A percentile compares a stretch with the other conserved stretches of the same genome.
Evolutionary conservation across 208 protist species (phyloP).

Genomic region (Naegleria fowleri): DNA sequence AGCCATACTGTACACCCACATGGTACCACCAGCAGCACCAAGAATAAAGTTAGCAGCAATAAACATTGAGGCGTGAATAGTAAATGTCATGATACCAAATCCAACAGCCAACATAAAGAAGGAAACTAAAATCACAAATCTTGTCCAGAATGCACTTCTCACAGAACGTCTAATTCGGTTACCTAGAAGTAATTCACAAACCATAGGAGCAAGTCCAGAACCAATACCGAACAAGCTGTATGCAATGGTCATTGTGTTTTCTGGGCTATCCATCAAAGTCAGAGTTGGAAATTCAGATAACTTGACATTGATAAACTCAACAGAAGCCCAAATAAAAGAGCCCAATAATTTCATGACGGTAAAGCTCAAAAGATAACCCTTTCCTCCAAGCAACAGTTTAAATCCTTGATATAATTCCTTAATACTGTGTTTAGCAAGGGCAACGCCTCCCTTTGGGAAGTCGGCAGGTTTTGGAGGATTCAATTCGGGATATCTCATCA

Average conservation of each 20-base stretch:
- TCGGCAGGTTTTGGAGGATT: neutral
- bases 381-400: neutral
- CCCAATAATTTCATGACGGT: conserved; percentile 7
- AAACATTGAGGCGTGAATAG: neutral
- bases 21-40: neutral
- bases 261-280: neutral
- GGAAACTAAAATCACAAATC: neutral
- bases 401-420: neutral
- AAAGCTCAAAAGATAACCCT: neutral
- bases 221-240: neutral
- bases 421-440: neutral
- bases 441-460: neutral
- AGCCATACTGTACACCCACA: neutral
- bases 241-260: neutral
- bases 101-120: neutral
- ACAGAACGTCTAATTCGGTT: conserved; percentile 5
- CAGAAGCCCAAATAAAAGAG: neutral
- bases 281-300: neutral
- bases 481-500: neutral
- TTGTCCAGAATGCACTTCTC: neutral
- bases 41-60: conserved; percentile 2
- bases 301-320: neutral
- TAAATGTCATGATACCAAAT: neutral
- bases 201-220: neutral
- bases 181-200: neutral